A percentile compares a stretch with the other conserved stretches of the same genome.
These are phyloP conservation scores for Apostasia ramifera DNA, from an alignment of 106 monocot genomes.

Conservation along the genomic window DNA sequence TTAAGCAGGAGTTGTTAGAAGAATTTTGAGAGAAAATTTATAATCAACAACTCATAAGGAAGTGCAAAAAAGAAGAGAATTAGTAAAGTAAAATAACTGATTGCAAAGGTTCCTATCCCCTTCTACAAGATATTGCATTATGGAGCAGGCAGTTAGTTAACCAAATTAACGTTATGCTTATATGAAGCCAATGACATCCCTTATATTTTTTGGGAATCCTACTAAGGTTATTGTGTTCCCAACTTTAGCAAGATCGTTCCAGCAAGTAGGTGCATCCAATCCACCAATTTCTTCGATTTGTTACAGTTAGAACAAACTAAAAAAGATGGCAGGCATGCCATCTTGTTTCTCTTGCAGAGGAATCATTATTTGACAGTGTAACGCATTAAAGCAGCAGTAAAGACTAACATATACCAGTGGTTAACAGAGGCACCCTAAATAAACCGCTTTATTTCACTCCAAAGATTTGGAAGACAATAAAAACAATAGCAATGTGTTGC, in stretches of 20 bases:
- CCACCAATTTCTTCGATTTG: too few species aligned
- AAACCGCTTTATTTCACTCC: not conserved
- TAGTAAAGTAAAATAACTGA: not conserved
- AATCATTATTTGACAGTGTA: not conserved
- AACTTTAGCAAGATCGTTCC: too few species aligned
- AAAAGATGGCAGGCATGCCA: too few species aligned
- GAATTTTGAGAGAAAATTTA: not conserved
- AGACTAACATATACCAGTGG: not conserved
- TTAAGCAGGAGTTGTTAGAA: not conserved
- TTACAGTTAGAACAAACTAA: too few species aligned
- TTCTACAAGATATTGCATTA: too few species aligned
- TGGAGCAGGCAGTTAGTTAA: too few species aligned
- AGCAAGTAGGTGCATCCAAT: too few species aligned
- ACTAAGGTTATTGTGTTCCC: too few species aligned
- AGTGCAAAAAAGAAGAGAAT: not conserved
- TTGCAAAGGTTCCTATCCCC: not conserved
- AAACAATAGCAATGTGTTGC: not conserved
- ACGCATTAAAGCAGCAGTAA: not conserved
- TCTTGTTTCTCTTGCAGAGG: not conserved
- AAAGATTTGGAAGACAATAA: not conserved
- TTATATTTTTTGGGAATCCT: too few species aligned
- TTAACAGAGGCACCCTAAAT: not conserved
- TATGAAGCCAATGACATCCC: not conserved
- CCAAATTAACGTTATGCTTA: not conserved
- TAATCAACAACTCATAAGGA: not conserved